Percentiles rank a stretch among this genome's conserved stretches.
These are phyloP conservation scores for Hygrophorus pudorinus DNA, from an alignment of 768 basidiomycete genomes.

Conservation along the genomic window DNA sequence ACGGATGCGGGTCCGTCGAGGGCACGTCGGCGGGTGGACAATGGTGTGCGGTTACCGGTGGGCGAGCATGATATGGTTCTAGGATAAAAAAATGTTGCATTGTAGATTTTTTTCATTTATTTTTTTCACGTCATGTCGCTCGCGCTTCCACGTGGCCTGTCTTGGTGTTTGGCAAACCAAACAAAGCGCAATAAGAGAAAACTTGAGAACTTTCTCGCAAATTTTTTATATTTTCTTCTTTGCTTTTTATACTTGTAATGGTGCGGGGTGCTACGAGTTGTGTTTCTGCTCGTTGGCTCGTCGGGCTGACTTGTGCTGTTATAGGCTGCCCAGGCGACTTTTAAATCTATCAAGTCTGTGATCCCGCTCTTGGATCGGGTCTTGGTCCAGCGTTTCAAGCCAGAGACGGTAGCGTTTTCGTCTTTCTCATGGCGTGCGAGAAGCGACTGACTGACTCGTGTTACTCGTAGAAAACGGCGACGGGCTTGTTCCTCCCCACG, in stretches of 20 bases:
- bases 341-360: conserved; percentile 90
- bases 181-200: background rate
- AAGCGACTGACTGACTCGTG: background rate
- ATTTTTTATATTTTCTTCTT: background rate
- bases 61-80: conserved; percentile 7
- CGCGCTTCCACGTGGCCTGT: background rate
- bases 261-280: too few species aligned
- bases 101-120: background rate
- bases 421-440: background rate
- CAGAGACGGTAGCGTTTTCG: conserved; percentile 68
- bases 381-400: conserved; percentile 94
- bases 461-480: conserved; percentile 79
- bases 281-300: too few species aligned
- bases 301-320: background rate
- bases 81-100: conserved; percentile 1
- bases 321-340: conserved; percentile 81
- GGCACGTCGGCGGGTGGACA: background rate
- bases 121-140: background rate
- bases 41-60: background rate
- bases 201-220: background rate
- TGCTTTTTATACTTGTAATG: too few species aligned
- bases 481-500: conserved; percentile 92
- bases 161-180: too few species aligned
- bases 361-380: conserved; percentile 93
- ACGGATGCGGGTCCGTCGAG: conserved; percentile 3